phyloP scores from a whole-genome alignment of 495 filamentous ascomycete genomes.

The Podospora pseudocomata region DNA sequence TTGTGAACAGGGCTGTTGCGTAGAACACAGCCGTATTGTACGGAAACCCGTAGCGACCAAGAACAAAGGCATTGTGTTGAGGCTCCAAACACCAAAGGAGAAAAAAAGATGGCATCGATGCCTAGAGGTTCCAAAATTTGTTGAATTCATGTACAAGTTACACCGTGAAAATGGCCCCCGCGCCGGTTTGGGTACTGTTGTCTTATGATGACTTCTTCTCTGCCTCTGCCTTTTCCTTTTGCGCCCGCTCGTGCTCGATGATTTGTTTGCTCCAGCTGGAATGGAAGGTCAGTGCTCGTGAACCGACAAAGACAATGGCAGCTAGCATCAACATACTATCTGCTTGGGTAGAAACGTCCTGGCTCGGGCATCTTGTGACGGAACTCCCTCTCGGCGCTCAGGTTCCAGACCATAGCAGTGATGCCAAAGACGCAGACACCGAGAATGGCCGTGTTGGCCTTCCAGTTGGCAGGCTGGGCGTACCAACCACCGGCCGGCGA shows the following conservation, averaged over 20 bases:
- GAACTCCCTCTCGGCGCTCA: constrained; percentile 79
- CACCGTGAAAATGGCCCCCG: not conserved
- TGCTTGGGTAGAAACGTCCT: constrained; percentile 86
- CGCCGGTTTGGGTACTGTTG: not conserved
- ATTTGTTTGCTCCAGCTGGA: constrained; percentile 89
- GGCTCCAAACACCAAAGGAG: not conserved
- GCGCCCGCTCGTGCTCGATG: constrained; percentile 74
- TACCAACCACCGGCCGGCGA: constrained; percentile 98
- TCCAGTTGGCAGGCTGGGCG: constrained; percentile 90
- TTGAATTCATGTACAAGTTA: constrained; percentile 18
- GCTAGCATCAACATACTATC: constrained; percentile 65
- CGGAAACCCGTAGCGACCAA: not conserved
- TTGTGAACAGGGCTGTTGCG: not conserved
- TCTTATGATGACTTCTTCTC: constrained; percentile 18
- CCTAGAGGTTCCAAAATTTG: not conserved
- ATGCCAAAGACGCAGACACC: constrained; percentile 68
- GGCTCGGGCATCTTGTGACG: constrained; percentile 82
- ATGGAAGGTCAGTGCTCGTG: not conserved
- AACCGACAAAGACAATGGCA: not conserved
- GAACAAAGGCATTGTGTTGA: not conserved
- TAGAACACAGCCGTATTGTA: not conserved
- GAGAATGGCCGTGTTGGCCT: constrained; percentile 84
- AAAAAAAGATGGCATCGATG: not conserved
- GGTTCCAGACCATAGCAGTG: constrained; percentile 66
- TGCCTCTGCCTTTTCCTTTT: constrained; percentile 46